Conservation (phyloP, 805 yeast genomes). For the Teunomyces funiuensis region DNA sequence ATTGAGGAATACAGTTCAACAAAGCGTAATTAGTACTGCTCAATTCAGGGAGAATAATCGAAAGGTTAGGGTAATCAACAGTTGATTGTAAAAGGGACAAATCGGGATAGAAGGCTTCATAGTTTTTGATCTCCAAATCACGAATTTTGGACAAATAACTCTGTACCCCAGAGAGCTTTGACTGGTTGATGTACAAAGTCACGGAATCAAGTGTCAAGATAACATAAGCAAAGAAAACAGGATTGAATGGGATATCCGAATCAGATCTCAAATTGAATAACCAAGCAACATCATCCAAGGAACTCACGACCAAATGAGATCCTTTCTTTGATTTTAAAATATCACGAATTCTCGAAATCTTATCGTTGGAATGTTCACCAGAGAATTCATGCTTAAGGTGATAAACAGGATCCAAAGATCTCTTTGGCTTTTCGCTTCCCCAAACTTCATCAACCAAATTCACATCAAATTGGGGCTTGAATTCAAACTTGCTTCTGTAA, state of each 20-base stretch:
- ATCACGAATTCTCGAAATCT: slow-evolving; percentile 29
- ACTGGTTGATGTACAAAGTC: slow-evolving; percentile 53
- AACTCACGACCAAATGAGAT: slow-evolving; percentile 53
- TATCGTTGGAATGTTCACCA: slow-evolving; percentile 33
- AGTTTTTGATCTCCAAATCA: slow-evolving; percentile 45
- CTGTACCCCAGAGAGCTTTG: slow-evolving; percentile 34
- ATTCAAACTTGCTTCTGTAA: slow-evolving; percentile 23
- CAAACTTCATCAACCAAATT: slow-evolving; percentile 41
- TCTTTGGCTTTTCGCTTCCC: slow-evolving; percentile 34
- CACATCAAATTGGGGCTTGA: slow-evolving; percentile 27
- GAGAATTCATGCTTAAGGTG: slow-evolving; percentile 28
- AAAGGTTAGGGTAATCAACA: slow-evolving; percentile 12
- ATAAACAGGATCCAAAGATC: slow-evolving; percentile 36
- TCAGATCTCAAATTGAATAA: slow-evolving; percentile 77
- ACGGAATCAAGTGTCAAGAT: slow-evolving; percentile 36
- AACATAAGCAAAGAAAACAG: slow-evolving; percentile 78
- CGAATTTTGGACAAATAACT: slow-evolving; percentile 26
- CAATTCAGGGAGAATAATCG: slow-evolving; percentile 34
- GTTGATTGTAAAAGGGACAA: slow-evolving; percentile 32
- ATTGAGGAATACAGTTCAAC: slow-evolving; percentile 26
- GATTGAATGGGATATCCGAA: slow-evolving; percentile 76
- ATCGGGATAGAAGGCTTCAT: slow-evolving; percentile 60
- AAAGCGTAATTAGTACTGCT: slow-evolving; percentile 33
- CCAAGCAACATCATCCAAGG: slow-evolving; percentile 92
- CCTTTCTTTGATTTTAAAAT: slow-evolving; percentile 25